A percentile compares a stretch with the other conserved stretches of the same genome.
Evolutionary conservation across 257 asterid genomes (phyloP).

Genomic region (Lycium ferocissimum): DNA sequence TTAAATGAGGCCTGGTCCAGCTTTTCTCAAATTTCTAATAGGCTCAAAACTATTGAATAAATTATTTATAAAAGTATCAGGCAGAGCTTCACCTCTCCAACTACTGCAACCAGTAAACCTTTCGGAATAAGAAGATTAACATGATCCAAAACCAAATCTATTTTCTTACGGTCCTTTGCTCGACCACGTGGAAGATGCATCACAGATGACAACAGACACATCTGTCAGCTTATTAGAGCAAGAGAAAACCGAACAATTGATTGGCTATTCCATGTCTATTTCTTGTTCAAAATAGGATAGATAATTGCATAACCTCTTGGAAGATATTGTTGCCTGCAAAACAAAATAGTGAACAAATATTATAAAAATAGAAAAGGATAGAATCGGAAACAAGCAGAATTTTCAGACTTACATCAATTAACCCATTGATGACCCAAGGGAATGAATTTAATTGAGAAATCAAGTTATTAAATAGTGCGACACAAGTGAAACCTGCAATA

Average conservation of each 20-base stretch:
- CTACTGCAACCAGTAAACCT: slow-evolving; percentile 75
- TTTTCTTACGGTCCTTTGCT: slow-evolving; percentile 65
- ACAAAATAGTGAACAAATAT: background rate
- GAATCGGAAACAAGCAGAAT: slow-evolving; percentile 6
- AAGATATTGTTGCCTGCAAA: slow-evolving; percentile 89
- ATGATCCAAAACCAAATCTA: slow-evolving; percentile 63
- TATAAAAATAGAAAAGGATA: slow-evolving; percentile 1
- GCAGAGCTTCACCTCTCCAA: slow-evolving; percentile 78
- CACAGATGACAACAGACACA: slow-evolving; percentile 55
- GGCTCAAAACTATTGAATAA: background rate
- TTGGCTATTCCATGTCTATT: slow-evolving; percentile 34
- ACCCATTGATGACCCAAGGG: slow-evolving; percentile 99
- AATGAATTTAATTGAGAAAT: slow-evolving; percentile 95
- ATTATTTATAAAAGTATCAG: background rate
- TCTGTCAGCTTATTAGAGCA: slow-evolving; percentile 46
- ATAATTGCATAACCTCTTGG: slow-evolving; percentile 78
- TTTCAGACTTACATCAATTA: slow-evolving; percentile 78
- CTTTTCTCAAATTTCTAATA: background rate
- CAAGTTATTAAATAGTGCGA: slow-evolving; percentile 88
- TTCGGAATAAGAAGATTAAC: slow-evolving; percentile 65
- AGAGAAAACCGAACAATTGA: slow-evolving; percentile 36
- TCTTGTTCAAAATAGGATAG: slow-evolving; percentile 68
- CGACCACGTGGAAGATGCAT: slow-evolving; percentile 89
- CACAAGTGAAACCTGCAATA: slow-evolving; percentile 94
- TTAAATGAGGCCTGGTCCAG: slow-evolving; percentile 4